Base-by-base conservation (phyloP, 2,329 filamentous ascomycete species). In the Paraconiothyrium sp. region DNA sequence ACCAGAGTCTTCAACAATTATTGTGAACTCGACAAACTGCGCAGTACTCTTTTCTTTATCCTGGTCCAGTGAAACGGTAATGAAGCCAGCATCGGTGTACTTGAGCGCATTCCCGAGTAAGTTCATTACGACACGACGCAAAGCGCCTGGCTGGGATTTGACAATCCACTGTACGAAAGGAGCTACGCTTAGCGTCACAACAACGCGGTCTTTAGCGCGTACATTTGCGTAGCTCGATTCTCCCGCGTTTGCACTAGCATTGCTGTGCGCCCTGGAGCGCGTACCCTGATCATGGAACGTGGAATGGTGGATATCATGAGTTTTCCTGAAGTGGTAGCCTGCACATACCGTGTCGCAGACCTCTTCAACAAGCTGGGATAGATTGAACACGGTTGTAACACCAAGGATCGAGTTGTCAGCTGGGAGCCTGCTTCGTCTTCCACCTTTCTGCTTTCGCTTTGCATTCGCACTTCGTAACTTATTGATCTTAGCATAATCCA, bases 261-360 rank as follows among this genome's bases (percentile, higher is more conserved):
- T 41, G 54, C 59, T 52, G 35, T 62, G 65, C 10, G 59, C 55
- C 14, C 43, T 62, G 6, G 50, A 54, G 10, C 55, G 61, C 20
- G 68, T 69, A 24, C 68, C 67, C 44, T 70, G 69, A 44, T 72
- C 71, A 37, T 73, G 69, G 32, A 72, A 71, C 2, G 70, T 67
- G 13, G 67, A 63, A 11, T 65, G 62, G 39, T 67, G 66, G 34
- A 70, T 57, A 30, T 67, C 65, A 24, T 72, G 72, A 11, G 68
- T 66, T 54, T 72, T 71, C 13, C 72, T 77, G 66, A 82, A 82
- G 0, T 74, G 76, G 44, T 86, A 83, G 0, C 85, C 85, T 37
- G 80, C 77, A 67, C 78, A 84, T 4, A 87, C 84, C 1, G 85
- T 84, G 60, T 87, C 85, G 5, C 85, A 80, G 0, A 85, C 84